phyloP scores from a whole-genome alignment of 2,329 filamentous ascomycete species.

The Scleromitrula shiraiana region DNA sequence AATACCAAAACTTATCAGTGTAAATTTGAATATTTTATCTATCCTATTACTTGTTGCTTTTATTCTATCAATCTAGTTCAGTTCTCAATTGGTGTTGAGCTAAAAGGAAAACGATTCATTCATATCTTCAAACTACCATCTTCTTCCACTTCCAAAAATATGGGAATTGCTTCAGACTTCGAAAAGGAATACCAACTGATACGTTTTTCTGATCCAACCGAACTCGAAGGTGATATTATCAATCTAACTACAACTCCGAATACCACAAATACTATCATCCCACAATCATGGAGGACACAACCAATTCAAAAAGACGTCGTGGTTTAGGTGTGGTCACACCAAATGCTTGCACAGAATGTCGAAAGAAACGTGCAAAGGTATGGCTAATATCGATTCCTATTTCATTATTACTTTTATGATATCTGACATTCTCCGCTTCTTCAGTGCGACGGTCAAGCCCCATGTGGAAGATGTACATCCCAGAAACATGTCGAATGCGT shows the following conservation, averaged over 20 bases:
- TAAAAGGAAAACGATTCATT: no score
- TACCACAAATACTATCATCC: background rate
- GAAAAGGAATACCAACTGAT: background rate
- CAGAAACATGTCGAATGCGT: conserved; percentile 48
- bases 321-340: conserved; percentile 26
- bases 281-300: conserved; percentile 12
- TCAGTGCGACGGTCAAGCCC: conserved; percentile 52
- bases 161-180: background rate
- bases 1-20: no score
- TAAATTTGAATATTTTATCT: no score
- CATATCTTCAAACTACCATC: no score
- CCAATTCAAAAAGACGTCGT: conserved; percentile 23
- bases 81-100: no score
- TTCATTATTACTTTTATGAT: background rate
- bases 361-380: conserved; percentile 29
- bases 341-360: conserved; percentile 28
- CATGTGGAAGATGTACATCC: conserved; percentile 41
- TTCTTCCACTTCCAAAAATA: no score
- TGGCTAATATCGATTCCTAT: background rate
- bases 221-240: background rate
- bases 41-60: no score
- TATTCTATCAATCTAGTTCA: no score
- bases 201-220: background rate
- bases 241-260: background rate
- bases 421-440: background rate